phyloP scores from a whole-genome alignment of 1,284 basidiomycete species.

The Amylostereum areolatum region DNA sequence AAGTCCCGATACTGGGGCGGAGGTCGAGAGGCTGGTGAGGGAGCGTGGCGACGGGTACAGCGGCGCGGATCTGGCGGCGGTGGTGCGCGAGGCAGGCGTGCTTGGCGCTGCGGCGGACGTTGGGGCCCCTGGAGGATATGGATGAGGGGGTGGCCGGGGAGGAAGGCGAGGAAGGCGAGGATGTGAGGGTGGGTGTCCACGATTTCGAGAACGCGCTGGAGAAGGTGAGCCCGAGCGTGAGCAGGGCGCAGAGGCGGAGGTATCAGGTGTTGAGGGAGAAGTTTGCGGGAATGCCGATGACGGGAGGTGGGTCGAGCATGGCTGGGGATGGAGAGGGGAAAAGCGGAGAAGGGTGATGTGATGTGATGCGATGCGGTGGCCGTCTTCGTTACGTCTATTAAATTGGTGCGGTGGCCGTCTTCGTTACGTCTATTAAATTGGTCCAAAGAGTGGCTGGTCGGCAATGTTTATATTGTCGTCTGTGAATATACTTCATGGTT shows the following conservation, averaged over 20 bases:
- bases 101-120: conserved; percentile 68
- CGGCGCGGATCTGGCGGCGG: conserved; percentile 83
- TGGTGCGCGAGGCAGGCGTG: conserved; percentile 89
- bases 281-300: conserved; percentile 68
- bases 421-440: no score
- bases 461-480: no score
- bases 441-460: no score
- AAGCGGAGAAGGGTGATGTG: no score
- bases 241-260: conserved; percentile 69
- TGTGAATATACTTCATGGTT: no score
- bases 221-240: conserved; percentile 88
- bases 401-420: no score
- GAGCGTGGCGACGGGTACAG: conserved; percentile 81
- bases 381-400: no score
- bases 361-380: no score
- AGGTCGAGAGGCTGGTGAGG: conserved; percentile 43
- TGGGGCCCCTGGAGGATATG: conserved; percentile 61
- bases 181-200: conserved; percentile 44
- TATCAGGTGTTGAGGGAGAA: conserved; percentile 78
- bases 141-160: conserved; percentile 23
- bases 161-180: conserved; percentile 12
- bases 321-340: no score
- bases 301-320: no score
- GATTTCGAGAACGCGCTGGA: conserved; percentile 77
- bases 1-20: conserved; percentile 22